Conservation (phyloP, 192 early-diverging fungal genomes). For the Lunasporangiospora selenospora region DNA sequence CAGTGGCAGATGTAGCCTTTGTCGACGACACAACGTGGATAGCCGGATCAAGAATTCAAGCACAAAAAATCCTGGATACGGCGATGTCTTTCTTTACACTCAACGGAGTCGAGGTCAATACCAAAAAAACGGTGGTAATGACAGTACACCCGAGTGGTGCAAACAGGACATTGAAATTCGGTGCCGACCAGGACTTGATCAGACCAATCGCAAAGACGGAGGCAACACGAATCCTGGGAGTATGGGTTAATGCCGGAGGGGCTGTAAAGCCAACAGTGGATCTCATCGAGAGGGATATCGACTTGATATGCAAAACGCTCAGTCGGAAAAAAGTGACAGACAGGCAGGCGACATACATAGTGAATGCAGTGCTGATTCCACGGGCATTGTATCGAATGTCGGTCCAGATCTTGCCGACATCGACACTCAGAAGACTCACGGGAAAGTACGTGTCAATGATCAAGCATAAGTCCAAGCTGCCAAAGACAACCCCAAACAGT, state of each 20-base stretch:
- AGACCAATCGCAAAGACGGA: slow-evolving; percentile 2
- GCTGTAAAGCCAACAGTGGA: background rate
- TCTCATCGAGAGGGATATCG: background rate
- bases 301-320: slow-evolving; percentile 11
- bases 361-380: slow-evolving; percentile 15
- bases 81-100: slow-evolving; percentile 14
- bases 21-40: slow-evolving; percentile 22
- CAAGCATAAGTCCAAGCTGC: slow-evolving; percentile 6
- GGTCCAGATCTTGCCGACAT: background rate
- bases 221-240: slow-evolving; percentile 8
- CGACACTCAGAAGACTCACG: background rate
- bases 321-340: slow-evolving; percentile 11
- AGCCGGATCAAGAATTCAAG: background rate
- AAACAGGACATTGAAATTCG: background rate
- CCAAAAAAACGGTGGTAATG: slow-evolving; percentile 9
- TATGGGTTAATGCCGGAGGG: slow-evolving; percentile 11
- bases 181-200: slow-evolving; percentile 1
- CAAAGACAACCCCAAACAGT: slow-evolving; percentile 19
- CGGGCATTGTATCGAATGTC: slow-evolving; percentile 5
- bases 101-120: slow-evolving; percentile 14
- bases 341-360: slow-evolving; percentile 7
- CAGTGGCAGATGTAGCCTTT: slow-evolving; percentile 3
- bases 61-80: slow-evolving; percentile 11
- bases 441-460: slow-evolving; percentile 16
- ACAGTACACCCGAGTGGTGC: no score